Evolutionary conservation across 306 rosid genomes (phyloP), one percentile per base, ranked within the genome.

Genomic region (Glycyrrhiza uralensis): DNA sequence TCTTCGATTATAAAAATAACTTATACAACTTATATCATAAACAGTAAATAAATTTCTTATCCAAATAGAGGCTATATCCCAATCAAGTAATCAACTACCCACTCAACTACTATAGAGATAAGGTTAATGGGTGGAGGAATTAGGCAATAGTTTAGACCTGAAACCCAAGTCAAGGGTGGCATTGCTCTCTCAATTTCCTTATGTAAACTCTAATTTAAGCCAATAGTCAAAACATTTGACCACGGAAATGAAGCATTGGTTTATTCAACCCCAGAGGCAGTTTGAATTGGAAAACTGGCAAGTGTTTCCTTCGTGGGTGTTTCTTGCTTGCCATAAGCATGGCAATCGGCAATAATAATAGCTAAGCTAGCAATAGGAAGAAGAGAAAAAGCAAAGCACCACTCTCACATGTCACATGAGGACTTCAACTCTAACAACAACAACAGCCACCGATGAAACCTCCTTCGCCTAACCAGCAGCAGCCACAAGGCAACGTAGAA

Each of bases 191-290:
- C 4, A 26, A 41, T 39, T 45, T 66, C 56, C 7, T 26, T 22
- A 19, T 4, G 39, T 0, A 61, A 36, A 38, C 50, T 7, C 9
- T 39, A 22, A 39, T 13, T 39, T 41, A 39, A 41, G 6, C 15
- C 39, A 11, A 46, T 15, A 66, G 72, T 66, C 58, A 66, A 8
- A 42, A 66, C 18, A 28, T 66, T 66, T 66, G 72, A 66, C 72
- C 72, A 66, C 44, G 28, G 29, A 46, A 66, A 15, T 29, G 4
- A 0, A 49, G 2, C 15, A 64, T 45, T 66, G 18, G 12, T 26
- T n/a, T 66, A 66, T 66, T 66, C 71, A 66, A 66, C 71, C 4
- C 12, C 33, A 7, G 18, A 44, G 23, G 55, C 55, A 49, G 44
- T 66, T 66, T 66, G 72, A 66, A 66, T 45, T 9, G 41, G 44